These are phyloP conservation scores for Ascosphaera acerosa DNA, from an alignment of 2,329 filamentous ascomycete species.

Conservation along the genomic window DNA sequence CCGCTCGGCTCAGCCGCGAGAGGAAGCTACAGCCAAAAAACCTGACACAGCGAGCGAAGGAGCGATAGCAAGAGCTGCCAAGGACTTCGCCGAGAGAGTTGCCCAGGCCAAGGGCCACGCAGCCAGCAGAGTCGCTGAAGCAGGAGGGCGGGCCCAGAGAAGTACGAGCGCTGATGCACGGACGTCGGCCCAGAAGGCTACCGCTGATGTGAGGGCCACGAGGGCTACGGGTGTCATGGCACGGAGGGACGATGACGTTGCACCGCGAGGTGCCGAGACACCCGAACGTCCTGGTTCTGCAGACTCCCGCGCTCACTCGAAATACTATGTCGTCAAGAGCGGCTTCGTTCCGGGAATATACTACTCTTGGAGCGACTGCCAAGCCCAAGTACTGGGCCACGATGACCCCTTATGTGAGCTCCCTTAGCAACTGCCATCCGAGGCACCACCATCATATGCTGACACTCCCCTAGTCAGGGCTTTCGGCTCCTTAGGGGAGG, in stretches of 20 bases:
- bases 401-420: conserved; percentile 43
- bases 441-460: conserved; percentile 2
- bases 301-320: no score
- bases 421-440: conserved; percentile 4
- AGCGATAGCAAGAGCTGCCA: neutral
- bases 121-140: no score
- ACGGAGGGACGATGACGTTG: neutral
- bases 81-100: neutral
- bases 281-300: no score
- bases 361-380: conserved; percentile 35
- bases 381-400: conserved; percentile 34
- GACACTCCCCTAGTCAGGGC: conserved; percentile 39
- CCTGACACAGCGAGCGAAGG: no score
- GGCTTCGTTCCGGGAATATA: conserved; percentile 38
- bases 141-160: neutral
- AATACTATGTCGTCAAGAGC: conserved; percentile 38
- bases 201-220: neutral
- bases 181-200: neutral
- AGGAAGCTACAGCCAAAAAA: no score
- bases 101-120: neutral
- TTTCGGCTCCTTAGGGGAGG: conserved; percentile 47
- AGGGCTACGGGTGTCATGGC: neutral
- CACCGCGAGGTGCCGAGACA: neutral
- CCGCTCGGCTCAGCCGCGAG: no score
- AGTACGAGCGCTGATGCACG: neutral